Percentiles rank a stretch among this genome's conserved stretches.
These are phyloP conservation scores for Glycine tomentella DNA, from an alignment of 306 rosid genomes.

Conservation along the genomic window DNA sequence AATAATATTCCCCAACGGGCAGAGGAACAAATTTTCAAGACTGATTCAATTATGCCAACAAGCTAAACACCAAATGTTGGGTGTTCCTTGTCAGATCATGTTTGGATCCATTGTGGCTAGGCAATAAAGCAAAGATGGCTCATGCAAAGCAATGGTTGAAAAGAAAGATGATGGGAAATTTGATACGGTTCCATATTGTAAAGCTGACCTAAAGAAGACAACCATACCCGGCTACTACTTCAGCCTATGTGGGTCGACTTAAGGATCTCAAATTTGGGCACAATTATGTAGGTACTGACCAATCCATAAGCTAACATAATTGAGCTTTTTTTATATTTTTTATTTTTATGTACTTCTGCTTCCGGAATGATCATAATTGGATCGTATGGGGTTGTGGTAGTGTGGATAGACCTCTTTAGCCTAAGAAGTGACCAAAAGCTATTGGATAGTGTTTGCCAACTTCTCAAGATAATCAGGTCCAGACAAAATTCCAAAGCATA, in stretches of 20 bases:
- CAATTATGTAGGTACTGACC: conserved; percentile 3
- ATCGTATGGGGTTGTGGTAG: neutral
- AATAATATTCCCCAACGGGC: neutral
- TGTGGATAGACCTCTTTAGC: neutral
- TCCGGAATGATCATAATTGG: neutral
- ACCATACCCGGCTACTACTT: neutral
- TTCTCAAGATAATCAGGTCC: neutral
- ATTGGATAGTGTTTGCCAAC: neutral
- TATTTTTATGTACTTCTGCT: no score
- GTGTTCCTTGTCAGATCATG: neutral
- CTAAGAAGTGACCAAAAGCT: neutral
- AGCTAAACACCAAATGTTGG: neutral
- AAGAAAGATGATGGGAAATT: conserved; percentile 17
- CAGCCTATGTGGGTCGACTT: neutral
- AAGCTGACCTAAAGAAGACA: neutral
- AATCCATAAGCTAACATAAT: neutral
- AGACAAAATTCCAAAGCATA: conserved; percentile 14
- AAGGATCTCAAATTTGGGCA: neutral
- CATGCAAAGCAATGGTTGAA: neutral
- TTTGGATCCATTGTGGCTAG: neutral
- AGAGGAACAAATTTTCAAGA: neutral
- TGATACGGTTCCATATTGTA: neutral
- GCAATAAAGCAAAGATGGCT: neutral
- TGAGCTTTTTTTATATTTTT: no score
- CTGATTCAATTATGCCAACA: neutral